Evolutionary conservation across 2,329 filamentous ascomycete genomes (phyloP).

Genomic region (Annulohypoxylon truncatum): DNA sequence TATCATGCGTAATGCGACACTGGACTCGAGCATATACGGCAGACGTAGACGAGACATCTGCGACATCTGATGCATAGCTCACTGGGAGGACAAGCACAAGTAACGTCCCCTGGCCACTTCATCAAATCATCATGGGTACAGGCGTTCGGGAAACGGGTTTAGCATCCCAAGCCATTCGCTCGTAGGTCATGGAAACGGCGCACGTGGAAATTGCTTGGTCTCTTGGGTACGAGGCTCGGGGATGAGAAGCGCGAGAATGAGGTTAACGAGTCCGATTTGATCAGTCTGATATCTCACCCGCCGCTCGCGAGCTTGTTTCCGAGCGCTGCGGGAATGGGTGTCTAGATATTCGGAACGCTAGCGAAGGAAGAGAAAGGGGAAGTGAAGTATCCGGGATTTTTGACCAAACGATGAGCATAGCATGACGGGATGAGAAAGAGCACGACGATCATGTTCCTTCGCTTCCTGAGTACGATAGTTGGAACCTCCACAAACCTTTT

Average conservation of each 20-base stretch:
- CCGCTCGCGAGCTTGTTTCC: not conserved
- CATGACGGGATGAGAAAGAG: conserved; percentile 28
- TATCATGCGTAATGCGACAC: conserved; percentile 33
- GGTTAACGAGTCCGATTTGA: not conserved
- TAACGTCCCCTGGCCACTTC: conserved; percentile 12
- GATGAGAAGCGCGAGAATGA: conserved; percentile 7
- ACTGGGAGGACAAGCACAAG: conserved; percentile 1
- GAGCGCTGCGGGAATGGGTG: not conserved
- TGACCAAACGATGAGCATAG: conserved; percentile 22
- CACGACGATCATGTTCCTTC: conserved; percentile 17
- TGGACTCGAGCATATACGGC: conserved; percentile 33
- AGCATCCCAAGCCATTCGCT: conserved; percentile 38
- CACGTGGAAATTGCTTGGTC: conserved; percentile 19
- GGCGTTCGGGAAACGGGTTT: conserved; percentile 37
- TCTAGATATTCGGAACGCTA: conserved; percentile 1
- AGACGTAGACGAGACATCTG: conserved; percentile 15
- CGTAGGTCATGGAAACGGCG: conserved; percentile 28
- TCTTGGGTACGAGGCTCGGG: conserved; percentile 27
- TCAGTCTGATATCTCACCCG: not conserved
- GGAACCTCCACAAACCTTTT: conserved; percentile 4
- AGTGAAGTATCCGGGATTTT: not conserved
- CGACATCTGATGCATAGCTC: not conserved
- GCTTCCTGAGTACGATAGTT: conserved; percentile 35
- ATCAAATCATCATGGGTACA: conserved; percentile 29
- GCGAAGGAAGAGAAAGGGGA: conserved; percentile 4